Conservation (phyloP, 1,284 basidiomycete genomes). For the Phaffia rhodozyma region DNA sequence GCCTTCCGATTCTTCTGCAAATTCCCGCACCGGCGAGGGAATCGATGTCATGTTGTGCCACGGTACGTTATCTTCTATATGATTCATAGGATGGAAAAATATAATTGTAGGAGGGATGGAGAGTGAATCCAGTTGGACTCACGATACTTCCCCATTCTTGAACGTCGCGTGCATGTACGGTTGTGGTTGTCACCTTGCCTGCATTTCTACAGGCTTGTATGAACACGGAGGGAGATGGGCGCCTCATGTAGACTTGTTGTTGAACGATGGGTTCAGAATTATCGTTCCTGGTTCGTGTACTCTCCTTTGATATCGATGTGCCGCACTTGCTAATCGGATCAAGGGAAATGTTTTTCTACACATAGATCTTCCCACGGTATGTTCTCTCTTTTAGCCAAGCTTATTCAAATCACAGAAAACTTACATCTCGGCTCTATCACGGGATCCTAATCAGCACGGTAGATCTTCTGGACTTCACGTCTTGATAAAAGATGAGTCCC, state of each 20-base stretch:
- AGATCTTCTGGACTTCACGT: constrained; percentile 4
- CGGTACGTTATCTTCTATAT: not conserved
- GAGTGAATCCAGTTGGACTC: not conserved
- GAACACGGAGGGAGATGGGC: constrained; percentile 13
- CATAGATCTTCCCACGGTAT: constrained; percentile 2
- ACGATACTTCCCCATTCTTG: no score
- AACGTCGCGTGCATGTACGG: no score
- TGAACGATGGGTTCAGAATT: constrained; percentile 8
- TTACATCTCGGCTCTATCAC: not conserved
- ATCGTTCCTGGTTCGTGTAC: not conserved
- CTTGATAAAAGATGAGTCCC: constrained; percentile 4
- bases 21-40: not conserved
- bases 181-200: no score
- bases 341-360: not conserved
- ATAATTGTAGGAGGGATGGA: not conserved
- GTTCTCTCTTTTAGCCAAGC: not conserved
- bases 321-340: not conserved
- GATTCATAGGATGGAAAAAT: not conserved
- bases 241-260: not conserved
- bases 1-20: not conserved
- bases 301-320: not conserved
- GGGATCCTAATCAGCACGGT: constrained; percentile 2
- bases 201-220: not conserved
- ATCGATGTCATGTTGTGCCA: constrained; percentile 9
- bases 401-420: no score